These are phyloP conservation scores for Pythium oligandrum DNA, from an alignment of 352 stramenopile genomes.

Conservation along the genomic window DNA sequence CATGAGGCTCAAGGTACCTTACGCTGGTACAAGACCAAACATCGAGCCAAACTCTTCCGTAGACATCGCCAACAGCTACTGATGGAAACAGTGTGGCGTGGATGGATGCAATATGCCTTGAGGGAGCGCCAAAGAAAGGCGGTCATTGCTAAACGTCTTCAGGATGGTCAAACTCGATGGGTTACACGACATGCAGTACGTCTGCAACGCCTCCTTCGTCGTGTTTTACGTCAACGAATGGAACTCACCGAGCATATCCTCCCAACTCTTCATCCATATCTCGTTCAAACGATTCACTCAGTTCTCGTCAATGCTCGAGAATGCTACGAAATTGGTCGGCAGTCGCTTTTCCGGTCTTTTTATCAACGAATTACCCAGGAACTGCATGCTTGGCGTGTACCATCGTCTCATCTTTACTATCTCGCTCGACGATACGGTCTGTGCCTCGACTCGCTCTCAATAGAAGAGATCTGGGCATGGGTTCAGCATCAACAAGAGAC, in stretches of 20 bases:
- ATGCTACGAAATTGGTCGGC: no score
- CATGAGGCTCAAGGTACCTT: slow-evolving; percentile 12
- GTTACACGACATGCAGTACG: slow-evolving; percentile 8
- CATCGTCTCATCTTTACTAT: slow-evolving; percentile 18
- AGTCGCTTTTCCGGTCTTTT: slow-evolving; percentile 13
- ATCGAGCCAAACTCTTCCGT: slow-evolving; percentile 12
- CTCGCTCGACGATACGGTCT: slow-evolving; percentile 25
- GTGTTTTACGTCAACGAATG: no score
- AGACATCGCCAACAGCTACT: neutral
- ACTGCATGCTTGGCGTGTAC: slow-evolving; percentile 27
- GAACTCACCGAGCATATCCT: no score
- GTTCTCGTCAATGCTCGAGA: no score
- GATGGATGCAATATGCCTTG: no score
- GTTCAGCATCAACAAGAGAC: slow-evolving; percentile 8
- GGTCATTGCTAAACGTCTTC: slow-evolving; percentile 5
- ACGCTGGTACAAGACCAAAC: slow-evolving; percentile 17
- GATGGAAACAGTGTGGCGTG: neutral
- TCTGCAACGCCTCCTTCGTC: slow-evolving; percentile 10
- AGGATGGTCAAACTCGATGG: slow-evolving; percentile 13
- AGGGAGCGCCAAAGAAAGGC: no score
- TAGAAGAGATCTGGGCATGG: slow-evolving; percentile 31
- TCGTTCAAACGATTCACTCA: no score
- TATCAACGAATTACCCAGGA: slow-evolving; percentile 22
- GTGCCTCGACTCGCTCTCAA: slow-evolving; percentile 20
- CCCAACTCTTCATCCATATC: no score